These are phyloP conservation scores for Fusarium nodosum DNA, from an alignment of 2,329 filamentous ascomycete genomes.

Conservation along the genomic window DNA sequence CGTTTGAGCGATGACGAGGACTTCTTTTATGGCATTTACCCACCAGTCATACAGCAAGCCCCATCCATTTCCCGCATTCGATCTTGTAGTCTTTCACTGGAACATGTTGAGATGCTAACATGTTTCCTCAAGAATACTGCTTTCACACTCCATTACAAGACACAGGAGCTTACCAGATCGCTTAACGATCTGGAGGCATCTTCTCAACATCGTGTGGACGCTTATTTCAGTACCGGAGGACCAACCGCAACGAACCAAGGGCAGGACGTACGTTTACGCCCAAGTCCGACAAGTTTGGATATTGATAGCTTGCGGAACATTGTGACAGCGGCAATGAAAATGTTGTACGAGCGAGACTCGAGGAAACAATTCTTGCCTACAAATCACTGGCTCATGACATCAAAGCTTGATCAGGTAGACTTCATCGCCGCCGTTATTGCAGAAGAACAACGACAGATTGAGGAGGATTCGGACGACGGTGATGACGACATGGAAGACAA, in stretches of 20 bases:
- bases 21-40: constrained; percentile 76
- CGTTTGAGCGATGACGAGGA: constrained; percentile 97
- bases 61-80: constrained; percentile 64
- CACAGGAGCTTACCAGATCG: constrained; percentile 68
- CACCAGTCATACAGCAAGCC: constrained; percentile 55
- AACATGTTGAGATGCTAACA: constrained; percentile 80
- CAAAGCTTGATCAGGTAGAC: constrained; percentile 86
- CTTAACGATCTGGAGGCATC: constrained; percentile 41
- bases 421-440: constrained; percentile 89
- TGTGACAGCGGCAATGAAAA: constrained; percentile 83
- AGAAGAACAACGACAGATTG: constrained; percentile 85
- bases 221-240: constrained; percentile 47
- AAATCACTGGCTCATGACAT: constrained; percentile 95
- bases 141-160: constrained; percentile 89
- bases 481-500: constrained; percentile 55
- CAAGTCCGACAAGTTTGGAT: constrained; percentile 63
- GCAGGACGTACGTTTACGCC: background rate
- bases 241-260: constrained; percentile 6
- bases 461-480: constrained; percentile 60
- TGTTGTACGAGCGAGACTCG: constrained; percentile 94
- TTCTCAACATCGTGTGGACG: constrained; percentile 49
- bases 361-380: constrained; percentile 83
- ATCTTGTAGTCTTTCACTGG: constrained; percentile 76
- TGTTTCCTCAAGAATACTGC: constrained; percentile 91
- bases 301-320: constrained; percentile 83